Evolutionary conservation across 2,329 filamentous ascomycete genomes (phyloP), one percentile per base, ranked within the genome.

Genomic region (Beauveria sp.): DNA sequence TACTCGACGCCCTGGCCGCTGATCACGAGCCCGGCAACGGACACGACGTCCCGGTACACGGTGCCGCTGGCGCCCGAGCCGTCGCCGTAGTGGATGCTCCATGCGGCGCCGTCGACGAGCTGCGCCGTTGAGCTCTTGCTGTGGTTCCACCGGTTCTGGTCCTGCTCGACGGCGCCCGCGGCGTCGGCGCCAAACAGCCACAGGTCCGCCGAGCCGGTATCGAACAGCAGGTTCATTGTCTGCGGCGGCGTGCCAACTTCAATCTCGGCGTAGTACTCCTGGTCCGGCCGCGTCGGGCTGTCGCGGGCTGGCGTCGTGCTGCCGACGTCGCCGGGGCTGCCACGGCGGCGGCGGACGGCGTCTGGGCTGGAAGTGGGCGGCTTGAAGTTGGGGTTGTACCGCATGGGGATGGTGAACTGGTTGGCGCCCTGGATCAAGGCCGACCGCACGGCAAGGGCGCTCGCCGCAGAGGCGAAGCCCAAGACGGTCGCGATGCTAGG

Each of bases 51-150:
- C 12, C 64, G 69, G 68, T 75, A 80, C 5, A 80, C 77, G 28
- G 72, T 67, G 18, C 79, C 79, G 43, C 67, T 71, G 6, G 75
- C 76, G 16, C 67, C 70, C 64, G 75, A 77, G 3, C 72, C 70
- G 55, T 80, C 78, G 18, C 75, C 78, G 60, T 80, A 80, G 1
- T 63, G 64, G 61, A 80, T 78, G 44, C 66, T 63, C 79, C 78
- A 80, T 2, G 68, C 66, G 18, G 67, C 67, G 3, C 75, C 76
- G 1, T 63, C 62, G 41, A 79, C 62, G 58, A 69, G 67, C 63
- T 71, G 64, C 9, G 78, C 69, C 3, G 75, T 75, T 10, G 71
- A 73, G 63, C 75, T 78, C 55, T 70, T 67, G 37, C 60, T 64
- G 3, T 77, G 73, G 47, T 74, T 67, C 66, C 76, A 80, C 24